These are phyloP conservation scores for Athelia psychrophila DNA, from an alignment of 1,284 basidiomycete genomes.

Conservation along the genomic window DNA sequence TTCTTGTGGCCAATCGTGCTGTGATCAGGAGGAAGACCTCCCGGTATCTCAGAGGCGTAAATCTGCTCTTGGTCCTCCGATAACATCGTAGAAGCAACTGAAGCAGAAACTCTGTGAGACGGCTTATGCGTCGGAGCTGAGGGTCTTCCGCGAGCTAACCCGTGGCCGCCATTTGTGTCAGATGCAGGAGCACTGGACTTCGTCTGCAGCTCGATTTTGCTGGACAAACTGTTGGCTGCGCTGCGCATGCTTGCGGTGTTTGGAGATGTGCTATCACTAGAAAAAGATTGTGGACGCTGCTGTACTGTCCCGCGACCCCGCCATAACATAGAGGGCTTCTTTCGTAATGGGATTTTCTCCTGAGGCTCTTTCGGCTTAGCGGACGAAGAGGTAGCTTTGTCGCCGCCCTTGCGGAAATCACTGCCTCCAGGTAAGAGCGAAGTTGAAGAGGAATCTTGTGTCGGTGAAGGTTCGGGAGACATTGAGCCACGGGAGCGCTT, in stretches of 20 bases:
- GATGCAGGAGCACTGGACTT: neutral
- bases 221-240: conserved; percentile 31
- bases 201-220: neutral
- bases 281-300: conserved; percentile 47
- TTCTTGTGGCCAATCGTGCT: no score
- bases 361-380: neutral
- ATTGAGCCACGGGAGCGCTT: conserved; percentile 44
- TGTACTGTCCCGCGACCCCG: conserved; percentile 22
- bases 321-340: conserved; percentile 27
- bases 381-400: no score
- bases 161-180: neutral
- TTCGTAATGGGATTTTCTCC: conserved; percentile 23
- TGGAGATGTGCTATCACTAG: conserved; percentile 45
- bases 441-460: conserved; percentile 25
- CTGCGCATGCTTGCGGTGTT: conserved; percentile 42
- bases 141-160: no score
- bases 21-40: no score
- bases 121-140: no score
- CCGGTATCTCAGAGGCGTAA: no score
- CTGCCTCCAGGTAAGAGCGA: conserved; percentile 8
- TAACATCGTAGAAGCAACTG: no score
- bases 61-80: no score
- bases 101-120: no score
- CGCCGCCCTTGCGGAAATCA: neutral
- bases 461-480: conserved; percentile 28